Base-by-base conservation (phyloP, 495 filamentous ascomycete species). In the Amphirosellinia nigrospora region DNA sequence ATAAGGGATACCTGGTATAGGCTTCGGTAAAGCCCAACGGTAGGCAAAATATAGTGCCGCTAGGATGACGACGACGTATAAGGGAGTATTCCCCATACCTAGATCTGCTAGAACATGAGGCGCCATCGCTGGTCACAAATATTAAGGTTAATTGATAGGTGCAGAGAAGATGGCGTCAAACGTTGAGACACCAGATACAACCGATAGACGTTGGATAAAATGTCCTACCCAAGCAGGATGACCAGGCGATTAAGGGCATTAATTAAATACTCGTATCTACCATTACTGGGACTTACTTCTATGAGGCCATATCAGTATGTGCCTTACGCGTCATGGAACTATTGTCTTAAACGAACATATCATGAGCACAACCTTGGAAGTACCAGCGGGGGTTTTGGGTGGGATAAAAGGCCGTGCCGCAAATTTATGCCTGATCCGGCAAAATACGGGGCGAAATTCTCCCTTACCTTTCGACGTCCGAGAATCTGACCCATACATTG, bases 1-100 rank as follows among this genome's bases (percentile, higher is more conserved):
- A 73, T 82, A 82, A 0, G 82, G 80, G 46, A 83, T 83, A 19
- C 77, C 75, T 4, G 81, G 72, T 1, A 83, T 56, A 4, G 81
- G 82, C 60, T 71, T 71, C 1, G 80, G 79, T 11, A 80, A 43
- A 32, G 50, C 50, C 48, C 50, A 67, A 21, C 32, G 32, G 28
- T 67, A 67, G 36, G 50, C 38, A 41, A 55, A 5, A 39, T 58
- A 67, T 11, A 67, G 21, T 16, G 36, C 28, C n/a, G 36, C 48
- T 11, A 43, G 6, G 26, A 67, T 39, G 2, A 38, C 7, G 64
- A 58, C 26, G 64, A 45, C 2, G 30, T 36, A 36, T 36, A 67
- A 32, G n/a, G 50, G 32, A 26, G 39, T 13, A 34, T 34, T 62
- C 1, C 59, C 59, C 23, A 60, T 60, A 10, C 30, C 21, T 15